phyloP scores from a whole-genome alignment of 352 stramenopile species.

The Phytopythium oedochilum region DNA sequence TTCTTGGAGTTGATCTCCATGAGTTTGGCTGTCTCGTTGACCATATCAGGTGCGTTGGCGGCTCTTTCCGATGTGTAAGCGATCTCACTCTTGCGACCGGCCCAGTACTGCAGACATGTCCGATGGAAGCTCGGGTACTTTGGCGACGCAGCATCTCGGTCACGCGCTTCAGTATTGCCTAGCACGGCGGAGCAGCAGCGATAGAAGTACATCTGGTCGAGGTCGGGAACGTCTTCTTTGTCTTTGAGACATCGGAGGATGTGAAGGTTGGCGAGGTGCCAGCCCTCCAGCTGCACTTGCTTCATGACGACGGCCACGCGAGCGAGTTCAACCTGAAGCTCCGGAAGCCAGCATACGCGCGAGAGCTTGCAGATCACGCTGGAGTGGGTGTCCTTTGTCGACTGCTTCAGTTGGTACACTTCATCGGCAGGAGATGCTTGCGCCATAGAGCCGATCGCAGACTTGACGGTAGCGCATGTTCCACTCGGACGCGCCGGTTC shows the following conservation, averaged over 20 bases:
- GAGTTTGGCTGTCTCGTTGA: background rate
- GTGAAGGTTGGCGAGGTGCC: constrained; percentile 10
- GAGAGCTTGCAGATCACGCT: constrained; percentile 12
- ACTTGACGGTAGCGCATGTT: too few species aligned
- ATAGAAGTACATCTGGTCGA: constrained; percentile 10
- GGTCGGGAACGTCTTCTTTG: background rate
- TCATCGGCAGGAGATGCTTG: background rate
- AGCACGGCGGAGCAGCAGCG: constrained; percentile 6
- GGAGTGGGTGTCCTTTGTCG: constrained; percentile 1
- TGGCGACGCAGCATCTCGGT: background rate
- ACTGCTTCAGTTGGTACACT: constrained; percentile 1
- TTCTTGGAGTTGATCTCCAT: constrained; percentile 5
- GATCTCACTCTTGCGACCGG: background rate
- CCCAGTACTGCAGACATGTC: constrained; percentile 1
- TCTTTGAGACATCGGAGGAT: constrained; percentile 8
- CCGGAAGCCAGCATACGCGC: constrained; percentile 1
- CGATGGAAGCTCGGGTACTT: constrained; percentile 4
- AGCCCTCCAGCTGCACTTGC: constrained; percentile 11
- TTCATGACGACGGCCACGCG: constrained; percentile 4
- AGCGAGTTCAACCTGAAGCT: constrained; percentile 1
- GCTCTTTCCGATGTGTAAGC: background rate
- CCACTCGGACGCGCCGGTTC: background rate
- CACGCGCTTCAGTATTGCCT: background rate
- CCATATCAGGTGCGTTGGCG: background rate
- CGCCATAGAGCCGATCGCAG: too few species aligned